Percentiles rank a stretch among this genome's conserved stretches.
phyloP scores from a whole-genome alignment of 208 protist genomes.

The Trypanosoma melophagium region DNA sequence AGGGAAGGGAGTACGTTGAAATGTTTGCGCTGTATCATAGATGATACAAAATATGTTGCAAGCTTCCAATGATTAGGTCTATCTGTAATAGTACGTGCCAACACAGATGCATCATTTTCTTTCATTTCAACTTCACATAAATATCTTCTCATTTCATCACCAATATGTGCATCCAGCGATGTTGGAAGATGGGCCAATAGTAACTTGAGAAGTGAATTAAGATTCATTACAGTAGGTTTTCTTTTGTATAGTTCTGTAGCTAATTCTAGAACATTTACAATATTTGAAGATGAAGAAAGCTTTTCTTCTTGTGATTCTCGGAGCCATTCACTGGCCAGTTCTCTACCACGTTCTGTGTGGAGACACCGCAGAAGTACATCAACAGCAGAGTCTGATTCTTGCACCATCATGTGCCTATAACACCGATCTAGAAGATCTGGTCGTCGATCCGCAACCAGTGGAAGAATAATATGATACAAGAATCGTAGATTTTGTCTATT shows the following conservation, averaged over 20 bases:
- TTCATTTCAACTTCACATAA: slow-evolving; percentile 12
- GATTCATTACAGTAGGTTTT: slow-evolving; percentile 64
- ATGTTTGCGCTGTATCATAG: slow-evolving; percentile 56
- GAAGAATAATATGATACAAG: slow-evolving; percentile 78
- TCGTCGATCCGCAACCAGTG: slow-evolving; percentile 53
- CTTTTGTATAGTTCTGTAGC: slow-evolving; percentile 42
- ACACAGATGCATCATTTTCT: slow-evolving; percentile 47
- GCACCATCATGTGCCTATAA: slow-evolving; percentile 60
- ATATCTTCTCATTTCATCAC: slow-evolving; percentile 13
- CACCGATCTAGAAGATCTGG: slow-evolving; percentile 36
- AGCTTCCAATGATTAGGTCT: slow-evolving; percentile 49
- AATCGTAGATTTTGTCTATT: slow-evolving; percentile 39
- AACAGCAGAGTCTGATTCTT: slow-evolving; percentile 51
- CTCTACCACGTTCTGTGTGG: slow-evolving; percentile 31
- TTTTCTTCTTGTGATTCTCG: background rate
- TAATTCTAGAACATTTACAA: slow-evolving; percentile 14
- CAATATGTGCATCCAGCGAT: background rate
- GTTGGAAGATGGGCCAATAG: slow-evolving; percentile 19
- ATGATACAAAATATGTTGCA: slow-evolving; percentile 52
- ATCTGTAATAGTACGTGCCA: slow-evolving; percentile 69
- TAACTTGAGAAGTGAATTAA: slow-evolving; percentile 66
- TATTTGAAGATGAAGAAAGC: background rate
- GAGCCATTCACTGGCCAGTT: slow-evolving; percentile 35
- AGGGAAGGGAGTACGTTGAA: slow-evolving; percentile 54
- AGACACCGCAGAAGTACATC: slow-evolving; percentile 75